These are phyloP conservation scores for Mortierella sp. DNA, from an alignment of 371 early-diverging fungal genomes.

Conservation along the genomic window DNA sequence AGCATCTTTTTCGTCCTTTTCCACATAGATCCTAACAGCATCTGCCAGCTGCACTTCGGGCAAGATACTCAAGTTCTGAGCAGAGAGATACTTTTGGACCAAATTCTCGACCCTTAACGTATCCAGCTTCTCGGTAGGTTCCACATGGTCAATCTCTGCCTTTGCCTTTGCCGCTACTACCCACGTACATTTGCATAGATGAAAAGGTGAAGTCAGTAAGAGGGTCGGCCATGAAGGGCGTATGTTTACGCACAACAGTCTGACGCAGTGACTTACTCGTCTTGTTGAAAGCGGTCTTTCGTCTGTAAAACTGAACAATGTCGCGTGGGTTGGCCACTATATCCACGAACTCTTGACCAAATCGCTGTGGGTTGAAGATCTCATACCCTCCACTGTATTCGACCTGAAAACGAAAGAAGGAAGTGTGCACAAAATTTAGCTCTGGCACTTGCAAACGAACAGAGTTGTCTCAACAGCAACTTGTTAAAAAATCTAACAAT, in stretches of 20 bases:
- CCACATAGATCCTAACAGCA: conserved; percentile 84
- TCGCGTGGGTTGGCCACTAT: conserved; percentile 97
- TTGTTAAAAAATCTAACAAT: not conserved
- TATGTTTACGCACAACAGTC: not conserved
- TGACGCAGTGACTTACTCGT: conserved; percentile 1
- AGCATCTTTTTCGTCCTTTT: conserved; percentile 91
- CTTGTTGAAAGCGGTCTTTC: conserved; percentile 25
- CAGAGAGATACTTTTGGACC: conserved; percentile 78
- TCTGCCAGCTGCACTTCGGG: conserved; percentile 86
- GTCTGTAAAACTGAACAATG: conserved; percentile 84
- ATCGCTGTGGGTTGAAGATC: conserved; percentile 87
- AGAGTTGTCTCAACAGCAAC: not conserved
- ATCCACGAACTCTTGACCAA: conserved; percentile 87
- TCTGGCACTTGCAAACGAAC: not conserved
- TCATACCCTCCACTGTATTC: conserved; percentile 89
- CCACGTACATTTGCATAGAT: not conserved
- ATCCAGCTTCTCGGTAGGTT: conserved; percentile 69
- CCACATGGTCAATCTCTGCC: conserved; percentile 29
- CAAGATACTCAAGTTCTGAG: conserved; percentile 76
- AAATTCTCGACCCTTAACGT: conserved; percentile 80
- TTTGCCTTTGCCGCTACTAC: conserved; percentile 10
- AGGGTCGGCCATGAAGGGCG: not conserved
- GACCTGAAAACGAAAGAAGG: conserved; percentile 59
- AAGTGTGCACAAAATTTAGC: not conserved
- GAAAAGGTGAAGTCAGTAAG: not conserved